Conservation (phyloP, 331 rosid species). For the Acacia concinna region DNA sequence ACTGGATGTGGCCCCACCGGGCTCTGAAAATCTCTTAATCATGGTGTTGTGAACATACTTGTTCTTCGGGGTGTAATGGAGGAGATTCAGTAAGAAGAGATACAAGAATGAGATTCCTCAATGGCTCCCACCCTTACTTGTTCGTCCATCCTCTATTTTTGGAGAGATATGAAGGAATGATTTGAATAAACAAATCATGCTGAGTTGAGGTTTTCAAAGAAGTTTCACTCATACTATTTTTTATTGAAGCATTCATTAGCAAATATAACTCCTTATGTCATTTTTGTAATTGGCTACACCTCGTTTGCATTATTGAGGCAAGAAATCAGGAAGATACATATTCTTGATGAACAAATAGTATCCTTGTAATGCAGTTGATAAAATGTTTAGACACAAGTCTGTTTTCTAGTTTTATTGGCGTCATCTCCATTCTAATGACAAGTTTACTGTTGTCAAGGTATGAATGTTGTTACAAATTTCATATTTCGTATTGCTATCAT, state of each 20-base stretch:
- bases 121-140: not conserved
- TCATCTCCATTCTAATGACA: no score
- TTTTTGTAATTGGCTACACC: not conserved
- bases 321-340: not conserved
- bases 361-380: conserved; percentile 14
- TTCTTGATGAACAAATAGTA: not conserved
- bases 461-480: not conserved
- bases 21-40: not conserved
- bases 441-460: no score
- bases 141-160: not conserved
- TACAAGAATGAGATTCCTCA: not conserved
- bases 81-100: not conserved
- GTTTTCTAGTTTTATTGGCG: not conserved
- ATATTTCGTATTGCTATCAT: not conserved
- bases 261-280: not conserved
- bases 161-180: not conserved
- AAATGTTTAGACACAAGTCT: not conserved
- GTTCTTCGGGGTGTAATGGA: not conserved
- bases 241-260: not conserved
- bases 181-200: no score
- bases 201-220: no score
- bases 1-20: conserved; percentile 7
- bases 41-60: not conserved
- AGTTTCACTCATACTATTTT: not conserved
- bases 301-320: not conserved